Evolutionary conservation across 2,329 filamentous ascomycete species (phyloP), one percentile per base, ranked within the genome.

Genomic region (Alternaria sp.): DNA sequence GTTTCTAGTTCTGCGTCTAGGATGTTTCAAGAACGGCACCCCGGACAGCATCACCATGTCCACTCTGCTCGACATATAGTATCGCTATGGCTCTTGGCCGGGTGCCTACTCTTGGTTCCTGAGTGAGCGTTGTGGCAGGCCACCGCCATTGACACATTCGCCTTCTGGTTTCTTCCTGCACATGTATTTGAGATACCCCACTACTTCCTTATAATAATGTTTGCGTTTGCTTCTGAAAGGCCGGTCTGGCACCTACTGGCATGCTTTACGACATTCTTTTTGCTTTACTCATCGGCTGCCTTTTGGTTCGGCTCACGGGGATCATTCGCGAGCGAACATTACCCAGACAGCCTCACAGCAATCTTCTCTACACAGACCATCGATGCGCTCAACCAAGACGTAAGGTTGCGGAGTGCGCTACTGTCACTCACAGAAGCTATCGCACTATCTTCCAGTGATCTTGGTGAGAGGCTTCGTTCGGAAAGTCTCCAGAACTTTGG

Each of bases 191-290:
- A 59, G 60, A 64, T 64, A 59, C 50, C 46, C 43, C 45, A 59
- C 57, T 59, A 61, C 15, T 25, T 43, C 19, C 59, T 69, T 66
- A 55, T 67, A 63, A 75, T 73, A 71, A 76, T 76, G 70, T 70
- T 71, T 71, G 50, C 70, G 67, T 62, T 69, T 69, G 47, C 69
- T 70, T 55, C 61, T 52, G 67, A 52, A n/a, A 72, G 62, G 54
- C 49, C 57, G 59, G 66, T 68, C 67, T 75, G 72, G 72, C 71
- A 73, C 67, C 65, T 76, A 28, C 61, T 73, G 46, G 62, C 62
- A 40, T 56, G 66, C 30, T 45, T 71, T 12, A 32, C 61, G 3
- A 12, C 62, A 23, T 26, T 59, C 5, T 67, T 70, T n/a, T 56
- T 77, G 57, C 55, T 72, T 4, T 73, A 62, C 55, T 64, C 62